Conservation (phyloP, 2,329 filamentous ascomycete species). For the Cordyceps fumosorosea region DNA sequence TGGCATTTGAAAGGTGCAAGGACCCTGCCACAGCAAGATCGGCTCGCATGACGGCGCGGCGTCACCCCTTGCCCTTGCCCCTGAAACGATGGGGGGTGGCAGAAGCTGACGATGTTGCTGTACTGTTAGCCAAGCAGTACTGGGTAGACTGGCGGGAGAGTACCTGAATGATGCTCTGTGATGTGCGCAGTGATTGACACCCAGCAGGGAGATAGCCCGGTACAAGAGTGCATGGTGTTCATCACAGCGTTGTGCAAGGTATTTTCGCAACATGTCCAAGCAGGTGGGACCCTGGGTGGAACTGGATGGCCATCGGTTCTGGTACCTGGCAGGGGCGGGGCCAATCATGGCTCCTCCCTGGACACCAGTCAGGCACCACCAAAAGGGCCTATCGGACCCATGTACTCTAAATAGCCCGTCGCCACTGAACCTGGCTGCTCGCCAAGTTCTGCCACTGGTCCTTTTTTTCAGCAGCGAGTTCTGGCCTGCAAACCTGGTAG, state of each 20-base stretch:
- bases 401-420: background rate
- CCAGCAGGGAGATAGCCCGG: background rate
- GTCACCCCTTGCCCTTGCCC: background rate
- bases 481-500: too few relatives aligned
- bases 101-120: background rate
- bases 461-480: too few relatives aligned
- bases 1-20: background rate
- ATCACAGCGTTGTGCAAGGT: background rate
- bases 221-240: background rate
- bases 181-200: background rate
- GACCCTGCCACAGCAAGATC: background rate
- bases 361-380: background rate
- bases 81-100: background rate
- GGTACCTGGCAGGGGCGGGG: constrained; percentile 2
- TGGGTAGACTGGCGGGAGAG: too few relatives aligned
- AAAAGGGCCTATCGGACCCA: background rate
- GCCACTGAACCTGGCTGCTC: background rate
- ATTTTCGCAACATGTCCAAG: background rate
- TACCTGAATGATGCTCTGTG: background rate
- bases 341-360: background rate
- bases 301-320: background rate
- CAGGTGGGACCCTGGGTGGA: background rate
- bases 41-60: background rate
- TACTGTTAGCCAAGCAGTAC: background rate
- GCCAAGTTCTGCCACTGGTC: too few relatives aligned